Evolutionary conservation across 139 green algal genomes (phyloP).

Genomic region (Spirogloea muscicola): DNA sequence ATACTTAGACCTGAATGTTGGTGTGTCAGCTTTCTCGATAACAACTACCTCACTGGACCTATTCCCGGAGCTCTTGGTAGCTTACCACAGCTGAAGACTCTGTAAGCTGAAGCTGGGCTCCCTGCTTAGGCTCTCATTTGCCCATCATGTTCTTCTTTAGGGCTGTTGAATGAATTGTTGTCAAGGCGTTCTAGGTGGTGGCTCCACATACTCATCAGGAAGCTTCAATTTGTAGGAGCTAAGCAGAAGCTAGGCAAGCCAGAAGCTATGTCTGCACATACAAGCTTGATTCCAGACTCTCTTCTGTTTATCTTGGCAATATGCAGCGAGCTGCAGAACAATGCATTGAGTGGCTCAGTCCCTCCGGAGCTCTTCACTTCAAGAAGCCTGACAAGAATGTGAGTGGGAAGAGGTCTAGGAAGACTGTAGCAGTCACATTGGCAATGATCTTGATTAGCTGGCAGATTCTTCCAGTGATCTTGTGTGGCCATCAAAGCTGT

Average conservation of each 20-base stretch:
- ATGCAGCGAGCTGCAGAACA: constrained; percentile 10
- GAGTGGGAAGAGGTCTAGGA: background rate
- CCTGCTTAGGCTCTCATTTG: background rate
- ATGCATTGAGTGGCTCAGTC: constrained; percentile 9
- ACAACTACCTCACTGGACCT: constrained; percentile 5
- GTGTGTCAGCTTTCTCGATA: background rate
- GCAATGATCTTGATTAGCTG: no score
- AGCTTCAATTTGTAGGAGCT: no score
- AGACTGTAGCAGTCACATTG: no score
- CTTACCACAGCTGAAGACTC: background rate
- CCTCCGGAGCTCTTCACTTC: background rate
- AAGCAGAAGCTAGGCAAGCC: no score
- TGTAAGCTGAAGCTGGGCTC: background rate
- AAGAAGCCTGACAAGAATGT: constrained; percentile 5
- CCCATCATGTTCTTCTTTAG: background rate
- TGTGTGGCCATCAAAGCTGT: background rate
- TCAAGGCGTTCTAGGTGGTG: no score
- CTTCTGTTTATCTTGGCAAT: background rate
- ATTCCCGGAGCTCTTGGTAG: background rate
- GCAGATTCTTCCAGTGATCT: background rate
- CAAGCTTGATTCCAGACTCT: background rate
- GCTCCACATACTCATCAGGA: no score
- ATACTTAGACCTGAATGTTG: background rate
- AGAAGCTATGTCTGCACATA: no score
- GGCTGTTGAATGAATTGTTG: no score